Evolutionary conservation across 805 yeast genomes (phyloP).

Genomic region (Kodamaea restingae): DNA sequence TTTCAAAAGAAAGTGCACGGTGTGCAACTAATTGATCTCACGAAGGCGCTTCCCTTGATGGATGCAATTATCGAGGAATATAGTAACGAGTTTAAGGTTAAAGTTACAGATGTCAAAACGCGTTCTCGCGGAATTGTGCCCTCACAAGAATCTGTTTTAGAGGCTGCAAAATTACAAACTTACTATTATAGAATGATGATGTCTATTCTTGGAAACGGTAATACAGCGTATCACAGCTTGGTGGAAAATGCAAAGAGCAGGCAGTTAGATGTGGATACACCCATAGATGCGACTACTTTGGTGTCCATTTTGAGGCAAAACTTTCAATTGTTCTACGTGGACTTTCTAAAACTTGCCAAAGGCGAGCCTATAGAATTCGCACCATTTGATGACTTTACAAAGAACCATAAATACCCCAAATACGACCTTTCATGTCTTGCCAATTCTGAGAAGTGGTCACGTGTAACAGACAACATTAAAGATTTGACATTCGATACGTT

Average conservation of each 20-base stretch:
- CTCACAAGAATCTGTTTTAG: slow-evolving; percentile 43
- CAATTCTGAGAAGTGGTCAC: background rate
- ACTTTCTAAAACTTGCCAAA: slow-evolving; percentile 40
- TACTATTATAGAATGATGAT: slow-evolving; percentile 53
- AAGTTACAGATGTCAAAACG: slow-evolving; percentile 56
- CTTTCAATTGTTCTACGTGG: slow-evolving; percentile 34
- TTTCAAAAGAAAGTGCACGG: slow-evolving; percentile 14
- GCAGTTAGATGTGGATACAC: slow-evolving; percentile 45
- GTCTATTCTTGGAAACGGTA: slow-evolving; percentile 26
- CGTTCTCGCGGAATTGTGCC: slow-evolving; percentile 46
- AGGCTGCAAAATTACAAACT: slow-evolving; percentile 55
- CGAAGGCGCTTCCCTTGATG: slow-evolving; percentile 17
- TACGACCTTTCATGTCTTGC: slow-evolving; percentile 7
- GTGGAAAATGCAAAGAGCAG: slow-evolving; percentile 46
- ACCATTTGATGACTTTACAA: slow-evolving; percentile 32
- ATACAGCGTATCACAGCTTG: slow-evolving; percentile 39
- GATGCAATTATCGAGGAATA: slow-evolving; percentile 14
- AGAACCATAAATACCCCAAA: slow-evolving; percentile 9
- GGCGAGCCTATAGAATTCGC: slow-evolving; percentile 44
- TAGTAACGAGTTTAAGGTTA: slow-evolving; percentile 13
- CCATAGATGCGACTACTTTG: slow-evolving; percentile 40
- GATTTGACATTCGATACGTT: slow-evolving; percentile 5
- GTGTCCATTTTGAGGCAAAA: slow-evolving; percentile 37
- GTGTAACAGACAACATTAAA: slow-evolving; percentile 4
- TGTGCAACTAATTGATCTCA: slow-evolving; percentile 24